Evolutionary conservation across 2,329 filamentous ascomycete genomes (phyloP).

Genomic region (Fusarium avenaceum): DNA sequence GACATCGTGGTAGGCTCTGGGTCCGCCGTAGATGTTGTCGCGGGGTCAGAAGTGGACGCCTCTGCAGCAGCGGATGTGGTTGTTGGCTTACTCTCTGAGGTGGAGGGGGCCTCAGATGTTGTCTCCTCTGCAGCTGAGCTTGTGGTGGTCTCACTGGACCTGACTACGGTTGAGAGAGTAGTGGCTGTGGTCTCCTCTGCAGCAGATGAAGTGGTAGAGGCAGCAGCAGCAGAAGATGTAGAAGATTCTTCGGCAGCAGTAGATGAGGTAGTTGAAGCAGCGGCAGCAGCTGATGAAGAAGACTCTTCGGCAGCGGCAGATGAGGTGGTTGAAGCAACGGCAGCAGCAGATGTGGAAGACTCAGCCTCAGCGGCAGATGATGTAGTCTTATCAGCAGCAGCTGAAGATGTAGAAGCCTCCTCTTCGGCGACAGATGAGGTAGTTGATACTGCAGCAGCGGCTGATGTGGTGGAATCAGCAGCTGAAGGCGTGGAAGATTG

Average conservation of each 20-base stretch:
- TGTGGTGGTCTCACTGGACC: not conserved
- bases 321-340: no score
- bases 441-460: no score
- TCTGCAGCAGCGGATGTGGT: not conserved
- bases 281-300: not conserved
- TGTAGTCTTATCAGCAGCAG: no score
- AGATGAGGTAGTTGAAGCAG: no score
- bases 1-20: slow-evolving; percentile 2
- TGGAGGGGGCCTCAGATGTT: not conserved
- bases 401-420: no score
- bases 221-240: not conserved
- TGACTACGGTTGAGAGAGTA: not conserved
- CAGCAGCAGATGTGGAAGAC: not conserved
- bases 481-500: not conserved
- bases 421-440: no score
- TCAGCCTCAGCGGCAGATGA: no score
- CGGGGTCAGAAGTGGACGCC: not conserved
- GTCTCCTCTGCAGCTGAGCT: not conserved
- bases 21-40: not conserved
- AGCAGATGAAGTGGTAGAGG: not conserved
- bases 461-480: no score
- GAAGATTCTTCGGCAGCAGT: not conserved
- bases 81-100: not conserved
- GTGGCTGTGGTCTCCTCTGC: not conserved
- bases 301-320: not conserved